Base-by-base conservation (phyloP, 2,329 filamentous ascomycete genomes). In the Trichoderma breve region DNA sequence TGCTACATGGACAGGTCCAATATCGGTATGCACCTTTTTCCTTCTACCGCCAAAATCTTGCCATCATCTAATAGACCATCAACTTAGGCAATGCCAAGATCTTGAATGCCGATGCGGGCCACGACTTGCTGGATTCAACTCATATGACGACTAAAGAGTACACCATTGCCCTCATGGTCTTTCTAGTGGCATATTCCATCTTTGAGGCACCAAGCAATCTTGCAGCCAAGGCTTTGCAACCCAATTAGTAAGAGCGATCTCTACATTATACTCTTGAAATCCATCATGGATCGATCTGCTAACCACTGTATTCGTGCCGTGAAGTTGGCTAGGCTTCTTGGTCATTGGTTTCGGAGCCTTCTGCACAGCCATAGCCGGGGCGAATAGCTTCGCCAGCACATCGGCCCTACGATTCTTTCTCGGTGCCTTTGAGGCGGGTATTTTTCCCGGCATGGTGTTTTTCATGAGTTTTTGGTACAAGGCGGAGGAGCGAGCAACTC, bases 391-490 rank as follows among this genome's bases (percentile, higher is more conserved):
- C 24, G 43, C 62, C 8, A 65, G 62, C 14, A 65, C 62, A 26
- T 53, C 62, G 3, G 62, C 62, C 3, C 30, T 65, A 11, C 62
- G 62, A 34, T 65, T 65, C 28, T 65, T 65, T 4, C 62, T 65
- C 4, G 62, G 62, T 26, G 62, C 62, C 4, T 65, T 65, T 1
- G 62, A 65, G 14, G 62, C 62, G 0, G 62, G 62, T 5, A 65
- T 65, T 6, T 65, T 65, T 3, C 62, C 62, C 5, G 62, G 62
- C 32, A 65, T 65, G 62, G 62, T 65, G 2, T 65, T 65, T 8
- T 65, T 65, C 28, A 65, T 65, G 62, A 65, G 62, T 26, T 65
- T 65, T 30, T 65, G 62, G 62, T 65, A 65, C n/a, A 65, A 65
- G 18, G 62, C 62, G 8, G 62, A 65, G 21, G 62, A 65, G 43